phyloP scores from a whole-genome alignment of 202 grass and related monocot species.

The Zizania palustris region DNA sequence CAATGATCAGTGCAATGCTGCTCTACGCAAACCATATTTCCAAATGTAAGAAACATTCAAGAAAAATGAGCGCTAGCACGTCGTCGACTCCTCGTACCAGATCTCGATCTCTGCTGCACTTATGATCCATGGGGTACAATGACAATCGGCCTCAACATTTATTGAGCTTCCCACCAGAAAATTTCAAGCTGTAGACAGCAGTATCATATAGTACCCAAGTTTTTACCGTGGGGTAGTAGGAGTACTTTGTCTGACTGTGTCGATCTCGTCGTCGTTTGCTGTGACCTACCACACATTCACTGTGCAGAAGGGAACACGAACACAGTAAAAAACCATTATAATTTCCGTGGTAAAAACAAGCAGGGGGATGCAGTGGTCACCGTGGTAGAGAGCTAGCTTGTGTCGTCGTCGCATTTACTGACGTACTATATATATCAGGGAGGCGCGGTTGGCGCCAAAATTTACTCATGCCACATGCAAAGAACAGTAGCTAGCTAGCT shows the following conservation, averaged over 20 bases:
- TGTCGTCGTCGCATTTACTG: background rate
- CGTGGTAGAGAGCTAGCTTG: background rate
- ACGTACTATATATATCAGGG: no score
- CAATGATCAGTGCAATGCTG: background rate
- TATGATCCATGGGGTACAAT: slow-evolving; percentile 6
- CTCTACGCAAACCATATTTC: background rate
- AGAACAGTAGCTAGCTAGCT: background rate
- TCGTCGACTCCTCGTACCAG: background rate
- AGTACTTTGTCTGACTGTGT: background rate
- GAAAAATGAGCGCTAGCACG: background rate
- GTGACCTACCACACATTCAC: background rate
- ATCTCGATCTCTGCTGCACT: slow-evolving; percentile 5
- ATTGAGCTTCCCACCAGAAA: background rate
- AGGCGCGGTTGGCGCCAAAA: background rate
- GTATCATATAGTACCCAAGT: background rate
- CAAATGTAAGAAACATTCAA: background rate
- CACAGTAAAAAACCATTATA: background rate
- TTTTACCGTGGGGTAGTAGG: background rate
- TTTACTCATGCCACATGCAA: slow-evolving; percentile 43
- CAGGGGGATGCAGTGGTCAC: background rate
- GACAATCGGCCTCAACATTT: slow-evolving; percentile 3
- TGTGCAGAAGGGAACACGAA: slow-evolving; percentile 11
- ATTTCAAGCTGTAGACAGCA: background rate
- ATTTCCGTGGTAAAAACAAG: slow-evolving; percentile 1
- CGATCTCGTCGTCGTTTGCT: background rate